A percentile compares a stretch with the other conserved stretches of the same genome.
Evolutionary conservation across 495 filamentous ascomycete genomes (phyloP).

Genomic region (Penicillium coffeae): DNA sequence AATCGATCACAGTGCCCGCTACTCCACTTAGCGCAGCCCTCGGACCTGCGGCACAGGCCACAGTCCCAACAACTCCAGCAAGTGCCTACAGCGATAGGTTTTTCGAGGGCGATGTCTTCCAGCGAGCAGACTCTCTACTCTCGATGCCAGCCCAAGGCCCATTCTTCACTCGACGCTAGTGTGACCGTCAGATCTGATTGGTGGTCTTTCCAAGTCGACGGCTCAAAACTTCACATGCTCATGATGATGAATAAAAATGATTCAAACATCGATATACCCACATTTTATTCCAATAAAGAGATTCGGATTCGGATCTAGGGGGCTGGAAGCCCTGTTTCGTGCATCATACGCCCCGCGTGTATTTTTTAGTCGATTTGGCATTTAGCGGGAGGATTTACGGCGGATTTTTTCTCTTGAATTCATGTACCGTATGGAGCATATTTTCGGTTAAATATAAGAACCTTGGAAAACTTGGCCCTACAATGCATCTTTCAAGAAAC

Average conservation of each 20-base stretch:
- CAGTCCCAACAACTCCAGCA: conserved; percentile 74
- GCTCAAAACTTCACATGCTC: not conserved
- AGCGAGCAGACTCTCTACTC: conserved; percentile 67
- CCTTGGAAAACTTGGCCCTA: no score
- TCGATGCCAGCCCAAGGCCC: conserved; percentile 50
- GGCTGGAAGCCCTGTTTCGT: not conserved
- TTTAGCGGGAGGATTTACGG: not conserved
- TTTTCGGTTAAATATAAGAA: not conserved
- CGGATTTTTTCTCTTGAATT: not conserved
- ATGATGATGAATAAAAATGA: not conserved
- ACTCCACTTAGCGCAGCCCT: conserved; percentile 81
- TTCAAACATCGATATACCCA: not conserved
- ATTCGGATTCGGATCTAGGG: not conserved
- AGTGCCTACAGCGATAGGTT: conserved; percentile 62
- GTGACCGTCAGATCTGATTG: no score
- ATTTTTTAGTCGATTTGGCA: not conserved
- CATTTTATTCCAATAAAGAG: not conserved
- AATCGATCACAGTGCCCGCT: conserved; percentile 48
- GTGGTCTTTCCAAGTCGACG: no score
- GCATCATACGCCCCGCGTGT: not conserved
- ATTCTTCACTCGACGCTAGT: conserved; percentile 37
- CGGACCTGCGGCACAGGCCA: conserved; percentile 84
- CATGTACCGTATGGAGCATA: not conserved
- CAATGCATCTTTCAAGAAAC: no score
- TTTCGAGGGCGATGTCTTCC: conserved; percentile 68